Evolutionary conservation across 192 early-diverging fungal genomes (phyloP).

Genomic region (Ambispora gerdemannii): DNA sequence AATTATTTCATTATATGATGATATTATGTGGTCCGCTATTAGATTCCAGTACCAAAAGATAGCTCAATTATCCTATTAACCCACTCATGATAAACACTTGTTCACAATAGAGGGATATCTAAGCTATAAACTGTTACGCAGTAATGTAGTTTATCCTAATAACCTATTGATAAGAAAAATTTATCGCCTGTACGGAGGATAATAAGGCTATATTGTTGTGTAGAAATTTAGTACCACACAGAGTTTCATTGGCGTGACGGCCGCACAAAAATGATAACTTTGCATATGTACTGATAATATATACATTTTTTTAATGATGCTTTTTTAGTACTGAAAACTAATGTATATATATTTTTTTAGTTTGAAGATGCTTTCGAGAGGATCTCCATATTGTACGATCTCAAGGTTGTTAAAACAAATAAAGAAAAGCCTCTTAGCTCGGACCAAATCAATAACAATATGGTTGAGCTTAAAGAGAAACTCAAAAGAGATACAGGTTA

Average conservation of each 20-base stretch:
- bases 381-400: conserved; percentile 4
- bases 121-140: conserved; percentile 18
- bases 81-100: background rate
- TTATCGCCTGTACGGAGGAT: conserved; percentile 9
- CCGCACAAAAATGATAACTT: conserved; percentile 22
- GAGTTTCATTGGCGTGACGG: conserved; percentile 19
- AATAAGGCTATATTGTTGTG: background rate
- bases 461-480: background rate
- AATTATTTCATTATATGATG: conserved; percentile 15
- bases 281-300: conserved; percentile 18
- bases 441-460: conserved; percentile 14
- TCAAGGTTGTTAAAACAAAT: conserved; percentile 1
- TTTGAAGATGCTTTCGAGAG: conserved; percentile 3
- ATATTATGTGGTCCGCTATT: conserved; percentile 1
- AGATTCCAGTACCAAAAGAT: conserved; percentile 1
- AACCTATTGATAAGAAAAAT: background rate
- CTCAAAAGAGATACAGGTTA: background rate
- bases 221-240: conserved; percentile 18
- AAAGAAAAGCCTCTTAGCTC: conserved; percentile 18
- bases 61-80: conserved; percentile 4
- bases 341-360: background rate
- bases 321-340: background rate
- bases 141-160: conserved; percentile 15
- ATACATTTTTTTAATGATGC: background rate
- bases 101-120: conserved; percentile 8